A percentile compares a stretch with the other conserved stretches of the same genome.
These are phyloP conservation scores for Macadamia integrifolia DNA, from an alignment of 164 flowering plant genomes.

Conservation along the genomic window DNA sequence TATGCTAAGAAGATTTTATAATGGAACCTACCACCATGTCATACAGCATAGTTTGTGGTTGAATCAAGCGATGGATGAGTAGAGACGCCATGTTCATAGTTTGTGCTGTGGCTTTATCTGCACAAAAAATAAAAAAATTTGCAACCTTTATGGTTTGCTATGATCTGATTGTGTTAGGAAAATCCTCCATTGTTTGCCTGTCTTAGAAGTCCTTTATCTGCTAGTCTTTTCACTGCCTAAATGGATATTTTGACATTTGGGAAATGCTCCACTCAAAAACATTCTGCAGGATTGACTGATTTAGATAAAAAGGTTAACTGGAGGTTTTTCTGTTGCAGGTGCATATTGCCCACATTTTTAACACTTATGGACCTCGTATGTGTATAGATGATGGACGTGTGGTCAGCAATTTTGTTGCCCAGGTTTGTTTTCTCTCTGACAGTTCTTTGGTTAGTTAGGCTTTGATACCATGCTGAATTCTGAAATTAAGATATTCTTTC, in stretches of 20 bases:
- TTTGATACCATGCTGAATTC: neutral
- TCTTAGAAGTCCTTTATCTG: too few relatives aligned
- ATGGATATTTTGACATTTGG: too few relatives aligned
- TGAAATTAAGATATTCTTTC: conserved; percentile 14
- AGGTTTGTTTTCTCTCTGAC: conserved; percentile 37
- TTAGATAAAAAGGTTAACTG: neutral
- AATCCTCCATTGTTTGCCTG: too few relatives aligned
- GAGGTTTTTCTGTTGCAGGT: conserved; percentile 43
- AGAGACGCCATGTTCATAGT: too few relatives aligned
- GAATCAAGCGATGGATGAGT: too few relatives aligned
- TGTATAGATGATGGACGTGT: conserved; percentile 96
- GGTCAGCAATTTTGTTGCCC: conserved; percentile 94
- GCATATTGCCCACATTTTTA: conserved; percentile 88
- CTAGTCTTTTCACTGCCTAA: too few relatives aligned
- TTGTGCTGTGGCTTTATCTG: too few relatives aligned
- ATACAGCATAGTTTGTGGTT: too few relatives aligned
- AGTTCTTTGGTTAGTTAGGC: conserved; percentile 1
- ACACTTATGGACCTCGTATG: conserved; percentile 96
- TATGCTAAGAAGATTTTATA: neutral
- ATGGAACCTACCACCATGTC: neutral
- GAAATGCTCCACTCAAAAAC: neutral
- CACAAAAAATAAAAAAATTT: too few relatives aligned
- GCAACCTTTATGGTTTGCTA: too few relatives aligned
- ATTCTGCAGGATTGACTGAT: too few relatives aligned
- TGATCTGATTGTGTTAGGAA: too few relatives aligned